phyloP scores from a whole-genome alignment of 2,329 filamentous ascomycete species.

The Penicillium sp. region DNA sequence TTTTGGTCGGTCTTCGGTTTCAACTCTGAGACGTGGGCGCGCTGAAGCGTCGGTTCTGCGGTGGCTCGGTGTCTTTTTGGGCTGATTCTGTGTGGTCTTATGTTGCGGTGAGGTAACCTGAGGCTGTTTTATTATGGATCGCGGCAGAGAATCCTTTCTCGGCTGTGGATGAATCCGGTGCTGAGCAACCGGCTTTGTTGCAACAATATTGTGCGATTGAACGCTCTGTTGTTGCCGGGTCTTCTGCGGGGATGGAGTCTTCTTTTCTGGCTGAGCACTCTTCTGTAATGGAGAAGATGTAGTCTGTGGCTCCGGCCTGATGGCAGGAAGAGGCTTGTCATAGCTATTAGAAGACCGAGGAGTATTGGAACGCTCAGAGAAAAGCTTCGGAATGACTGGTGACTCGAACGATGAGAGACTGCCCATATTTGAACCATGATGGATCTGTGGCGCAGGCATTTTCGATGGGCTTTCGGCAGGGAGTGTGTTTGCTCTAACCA shows the following conservation, averaged over 20 bases:
- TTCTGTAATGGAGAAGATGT: background rate
- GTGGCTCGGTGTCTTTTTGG: background rate
- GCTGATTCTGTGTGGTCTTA: background rate
- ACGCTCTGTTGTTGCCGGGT: background rate
- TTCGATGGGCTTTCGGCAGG: slow-evolving; percentile 19
- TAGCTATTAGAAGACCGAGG: slow-evolving; percentile 15
- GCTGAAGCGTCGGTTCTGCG: background rate
- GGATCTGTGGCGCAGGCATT: slow-evolving; percentile 8
- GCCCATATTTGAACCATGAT: slow-evolving; percentile 8
- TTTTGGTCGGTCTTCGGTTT: slow-evolving; percentile 7
- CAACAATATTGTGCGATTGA: background rate
- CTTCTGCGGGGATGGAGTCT: background rate
- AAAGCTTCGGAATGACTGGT: slow-evolving; percentile 9
- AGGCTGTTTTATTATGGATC: background rate
- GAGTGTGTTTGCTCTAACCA: slow-evolving; percentile 25
- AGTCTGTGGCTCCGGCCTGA: slow-evolving; percentile 14
- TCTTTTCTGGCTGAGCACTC: background rate
- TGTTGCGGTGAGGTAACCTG: background rate
- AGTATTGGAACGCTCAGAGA: slow-evolving; percentile 11
- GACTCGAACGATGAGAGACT: slow-evolving; percentile 15
- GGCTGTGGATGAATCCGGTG: background rate
- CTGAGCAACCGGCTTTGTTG: background rate
- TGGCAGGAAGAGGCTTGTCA: slow-evolving; percentile 23
- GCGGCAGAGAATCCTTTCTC: background rate
- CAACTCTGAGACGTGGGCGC: background rate